Evolutionary conservation across 495 filamentous ascomycete genomes (phyloP), one percentile per base, ranked within the genome.

Genomic region (Tuber melanosporum): DNA sequence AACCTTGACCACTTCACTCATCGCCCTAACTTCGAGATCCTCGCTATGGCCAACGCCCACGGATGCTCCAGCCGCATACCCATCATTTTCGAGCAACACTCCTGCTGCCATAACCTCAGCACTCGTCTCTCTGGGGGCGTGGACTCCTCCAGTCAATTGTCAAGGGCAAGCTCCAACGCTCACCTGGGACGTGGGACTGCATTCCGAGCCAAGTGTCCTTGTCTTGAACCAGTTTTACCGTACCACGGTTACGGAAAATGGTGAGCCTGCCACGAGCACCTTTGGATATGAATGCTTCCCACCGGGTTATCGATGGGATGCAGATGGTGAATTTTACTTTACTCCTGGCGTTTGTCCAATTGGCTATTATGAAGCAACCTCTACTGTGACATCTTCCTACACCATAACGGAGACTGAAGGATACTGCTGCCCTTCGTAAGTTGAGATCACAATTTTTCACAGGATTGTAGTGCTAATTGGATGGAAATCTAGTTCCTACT

Each of bases 351-450:
- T 66, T 66, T 66, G 57, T 36, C 57, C 57, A 7, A 17, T 66
- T 66, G 57, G 57, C 5, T 66, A 66, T 66, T 36, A 66, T 19
- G 26, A 36, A 26, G 57, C 57, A 8, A 36, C 26, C 6, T 32
- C 57, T 17, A 2, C 14, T 1, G 4, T 66, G 14, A 66, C 26
- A 14, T 15, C 26, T 36, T 66, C 57, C 26, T 66, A 17, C 15
- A 66, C 57, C 26, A 66, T 3, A 26, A 66, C 57, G 14, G 57
- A 66, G 57, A 66, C 57, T 8, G 12, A 66, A 66, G 57, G 57
- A 66, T 66, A 66, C 57, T 66, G 57, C 57, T 66, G 57, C 57
- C 57, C 57, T 36, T 66, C 57, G 57, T 66, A 32, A 36, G 57
- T 66, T 36, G 57, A 66, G 17, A 66, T 26, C 57, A 17, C 15